Conservation (phyloP, 495 filamentous ascomycete genomes). For the Aspergillus wentii region DNA sequence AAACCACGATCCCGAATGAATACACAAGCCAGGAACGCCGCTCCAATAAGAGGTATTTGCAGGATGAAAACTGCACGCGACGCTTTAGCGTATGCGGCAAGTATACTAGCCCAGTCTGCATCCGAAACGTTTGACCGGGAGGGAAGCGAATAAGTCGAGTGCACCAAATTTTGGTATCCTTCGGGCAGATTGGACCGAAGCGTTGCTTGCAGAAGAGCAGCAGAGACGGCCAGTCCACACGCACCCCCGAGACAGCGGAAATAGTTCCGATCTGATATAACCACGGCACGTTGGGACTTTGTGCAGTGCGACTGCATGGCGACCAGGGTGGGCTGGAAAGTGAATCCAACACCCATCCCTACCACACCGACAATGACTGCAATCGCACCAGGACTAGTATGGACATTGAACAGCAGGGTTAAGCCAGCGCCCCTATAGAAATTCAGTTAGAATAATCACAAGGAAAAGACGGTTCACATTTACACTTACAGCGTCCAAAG, state of each 20-base stretch:
- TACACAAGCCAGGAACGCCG: conserved; percentile 46
- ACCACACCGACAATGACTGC: conserved; percentile 47
- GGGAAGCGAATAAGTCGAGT: conserved; percentile 40
- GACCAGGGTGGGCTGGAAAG: conserved; percentile 59
- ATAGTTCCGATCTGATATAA: conserved; percentile 60
- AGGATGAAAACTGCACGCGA: conserved; percentile 50
- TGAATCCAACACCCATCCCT: conserved; percentile 53
- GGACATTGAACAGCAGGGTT: conserved; percentile 42
- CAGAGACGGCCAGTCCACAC: conserved; percentile 55
- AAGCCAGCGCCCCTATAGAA: conserved; percentile 44
- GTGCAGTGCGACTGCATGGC: conserved; percentile 57
- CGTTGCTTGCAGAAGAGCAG: conserved; percentile 49
- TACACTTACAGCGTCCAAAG: conserved; percentile 48
- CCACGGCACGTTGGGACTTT: conserved; percentile 54
- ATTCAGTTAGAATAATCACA: conserved; percentile 1
- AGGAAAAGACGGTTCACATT: too few relatives aligned
- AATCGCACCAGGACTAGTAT: conserved; percentile 45
- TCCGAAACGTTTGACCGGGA: conserved; percentile 22
- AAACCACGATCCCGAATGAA: conserved; percentile 52
- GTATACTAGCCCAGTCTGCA: conserved; percentile 34
- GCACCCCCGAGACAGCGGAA: conserved; percentile 57
- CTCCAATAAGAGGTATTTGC: conserved; percentile 50
- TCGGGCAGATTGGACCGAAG: conserved; percentile 41
- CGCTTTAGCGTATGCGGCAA: conserved; percentile 47
- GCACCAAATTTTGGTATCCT: conserved; percentile 32